Base-by-base conservation (phyloP, 2,329 filamentous ascomycete genomes). In the Penicillium brevicompactum region DNA sequence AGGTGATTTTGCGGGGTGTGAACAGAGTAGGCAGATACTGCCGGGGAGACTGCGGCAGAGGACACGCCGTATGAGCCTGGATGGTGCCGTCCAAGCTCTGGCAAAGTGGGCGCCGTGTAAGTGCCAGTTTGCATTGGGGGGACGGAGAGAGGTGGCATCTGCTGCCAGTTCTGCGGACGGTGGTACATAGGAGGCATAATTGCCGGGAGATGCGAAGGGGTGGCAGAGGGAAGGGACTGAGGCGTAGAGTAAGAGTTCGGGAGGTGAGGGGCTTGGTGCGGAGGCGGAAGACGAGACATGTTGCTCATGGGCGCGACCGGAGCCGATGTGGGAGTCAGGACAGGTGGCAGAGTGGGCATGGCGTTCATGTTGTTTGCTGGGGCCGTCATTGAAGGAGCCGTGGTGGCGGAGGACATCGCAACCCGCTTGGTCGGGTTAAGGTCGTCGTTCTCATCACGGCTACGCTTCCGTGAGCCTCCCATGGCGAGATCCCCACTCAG, bases 151-250 rank as follows among this genome's bases (percentile, higher is more conserved):
- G 75, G 68, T 13, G 74, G 68, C 22, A 78, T 69, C 43, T 72
- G 74, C 49, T 79, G 73, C 78, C 81, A 85, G 47, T 78, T 78
- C 30, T 76, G 75, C 1, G 85, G 77, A 10, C 79, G 75, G 11
- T 81, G 81, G 70, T 90, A 96, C 1, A 92, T 87, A 16, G 89
- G 85, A 6, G 88, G 83, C 87, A 96, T 92, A 8, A 91, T 84
- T 2, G 87, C 83, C 13, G 87, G 86, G 9, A 90, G 77, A 21
- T 88, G 86, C 42, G 69, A 66, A 10, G 67, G 47, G 75, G 75
- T 82, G 40, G 76, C 72, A 8, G 74, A 40, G 13, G 62, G 70
- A 38, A 76, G 63, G 16, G 68, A 55, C 9, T 74, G 67, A 53
- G 76, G 78, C 43, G 74, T 64, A 67, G 55, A 47, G 51, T 67